Base-by-base conservation (phyloP, 2,329 filamentous ascomycete genomes). In the Stylonectria norvegica region DNA sequence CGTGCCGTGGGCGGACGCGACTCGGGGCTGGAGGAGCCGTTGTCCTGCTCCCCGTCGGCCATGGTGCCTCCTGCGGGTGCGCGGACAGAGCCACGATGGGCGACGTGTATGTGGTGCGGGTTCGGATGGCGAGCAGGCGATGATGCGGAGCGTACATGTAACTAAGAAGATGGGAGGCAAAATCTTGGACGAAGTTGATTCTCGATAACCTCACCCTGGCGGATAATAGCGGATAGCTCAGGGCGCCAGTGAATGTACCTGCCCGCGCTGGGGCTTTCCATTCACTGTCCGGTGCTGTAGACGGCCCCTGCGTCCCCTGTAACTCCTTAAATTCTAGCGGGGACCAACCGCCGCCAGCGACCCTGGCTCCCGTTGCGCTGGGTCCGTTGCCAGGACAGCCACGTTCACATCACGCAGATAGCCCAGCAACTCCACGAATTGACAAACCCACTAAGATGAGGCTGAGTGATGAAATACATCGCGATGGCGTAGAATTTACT, bases 51-150 rank as follows among this genome's bases (percentile, higher is more conserved):
- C 57, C 61, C 59, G 50, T 57, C 52, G 45, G 62, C 60, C 66
- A 68, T 68, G 58, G 54, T 58, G 58, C 61, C 62, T 62, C 50
- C 56, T 52, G 52, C 51, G 34, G 35, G 19, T 34, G 15, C 33
- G 27, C 27, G 22, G 31, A 27, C 38, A 15, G 28, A 40, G 40
- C 43, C 35, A 38, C 38, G 22, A 29, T 31, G 35, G 25, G 27
- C 23, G 19, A 19, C 17, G 7, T 32, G n/a, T 12, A 25, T 16
- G 20, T 16, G 5, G 20, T 17, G 29, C 5, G 29, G 29, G n/a
- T n/a, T n/a, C n/a, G n/a, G n/a, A n/a, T n/a, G n/a, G n/a, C n/a
- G n/a, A n/a, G n/a, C n/a, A n/a, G n/a, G n/a, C n/a, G n/a, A n/a
- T n/a, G n/a, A n/a, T n/a, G n/a, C n/a, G n/a, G n/a, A n/a, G n/a